Conservation (phyloP, 176 grass and related monocot species). For the Aegilops tauschii region DNA sequence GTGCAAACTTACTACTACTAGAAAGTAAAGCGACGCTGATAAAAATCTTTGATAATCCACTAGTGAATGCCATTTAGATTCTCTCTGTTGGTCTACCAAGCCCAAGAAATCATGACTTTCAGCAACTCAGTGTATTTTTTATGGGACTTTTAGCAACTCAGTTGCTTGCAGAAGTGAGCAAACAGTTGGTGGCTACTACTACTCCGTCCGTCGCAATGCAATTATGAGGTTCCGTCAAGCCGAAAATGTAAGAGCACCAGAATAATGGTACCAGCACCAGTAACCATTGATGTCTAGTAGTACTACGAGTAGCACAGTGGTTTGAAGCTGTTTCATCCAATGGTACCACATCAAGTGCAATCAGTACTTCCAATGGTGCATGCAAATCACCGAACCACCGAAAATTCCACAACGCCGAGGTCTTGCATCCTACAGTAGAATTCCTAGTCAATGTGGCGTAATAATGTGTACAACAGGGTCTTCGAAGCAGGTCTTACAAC, state of each 20-base stretch:
- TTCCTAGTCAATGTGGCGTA: background rate
- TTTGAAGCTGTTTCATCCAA: background rate
- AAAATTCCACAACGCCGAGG: background rate
- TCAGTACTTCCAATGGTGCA: background rate
- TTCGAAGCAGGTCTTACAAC: background rate
- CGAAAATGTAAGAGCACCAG: background rate
- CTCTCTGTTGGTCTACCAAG: constrained; percentile 30
- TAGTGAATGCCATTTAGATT: constrained; percentile 1
- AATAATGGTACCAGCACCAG: no score
- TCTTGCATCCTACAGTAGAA: background rate
- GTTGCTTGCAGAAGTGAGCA: constrained; percentile 18
- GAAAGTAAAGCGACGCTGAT: constrained; percentile 24
- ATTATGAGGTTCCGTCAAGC: background rate
- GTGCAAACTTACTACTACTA: background rate
- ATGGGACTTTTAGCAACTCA: background rate
- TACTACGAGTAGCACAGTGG: background rate
- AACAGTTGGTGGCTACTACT: background rate
- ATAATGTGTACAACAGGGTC: background rate
- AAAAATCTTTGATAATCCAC: background rate
- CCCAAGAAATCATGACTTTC: background rate
- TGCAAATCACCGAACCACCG: background rate
- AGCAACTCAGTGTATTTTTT: no score
- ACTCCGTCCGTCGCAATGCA: background rate
- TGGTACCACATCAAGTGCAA: background rate
- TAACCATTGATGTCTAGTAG: background rate